These are phyloP conservation scores for Gastrolobium villosum DNA, from an alignment of 306 rosid genomes.

Conservation along the genomic window DNA sequence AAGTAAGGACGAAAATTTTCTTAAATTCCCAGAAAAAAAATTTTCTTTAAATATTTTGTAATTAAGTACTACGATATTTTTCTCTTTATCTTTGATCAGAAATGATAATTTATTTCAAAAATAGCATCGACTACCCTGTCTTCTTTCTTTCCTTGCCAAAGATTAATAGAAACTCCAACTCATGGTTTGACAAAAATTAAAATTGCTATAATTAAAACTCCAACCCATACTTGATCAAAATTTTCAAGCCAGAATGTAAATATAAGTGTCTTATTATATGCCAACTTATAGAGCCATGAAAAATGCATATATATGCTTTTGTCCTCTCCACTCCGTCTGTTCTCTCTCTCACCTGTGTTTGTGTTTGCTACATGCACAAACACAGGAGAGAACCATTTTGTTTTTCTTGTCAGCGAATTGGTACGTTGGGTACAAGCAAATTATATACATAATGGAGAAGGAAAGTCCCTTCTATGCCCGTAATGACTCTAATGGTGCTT, in stretches of 20 bases:
- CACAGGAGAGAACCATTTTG: neutral
- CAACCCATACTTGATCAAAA: constrained; percentile 20
- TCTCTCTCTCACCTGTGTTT: constrained; percentile 1
- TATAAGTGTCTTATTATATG: constrained; percentile 5
- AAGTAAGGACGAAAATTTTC: no score
- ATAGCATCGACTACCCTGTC: neutral
- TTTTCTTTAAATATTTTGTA: no score
- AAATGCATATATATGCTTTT: neutral
- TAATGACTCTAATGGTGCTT: neutral
- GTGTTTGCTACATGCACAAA: constrained; percentile 13
- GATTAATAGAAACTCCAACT: constrained; percentile 41
- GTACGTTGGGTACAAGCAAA: neutral
- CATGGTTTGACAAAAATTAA: neutral
- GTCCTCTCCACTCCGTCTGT: neutral
- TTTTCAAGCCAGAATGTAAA: constrained; percentile 5
- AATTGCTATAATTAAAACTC: neutral
- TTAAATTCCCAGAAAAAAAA: no score
- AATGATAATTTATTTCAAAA: neutral
- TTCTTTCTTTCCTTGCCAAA: neutral
- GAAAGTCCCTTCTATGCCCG: neutral
- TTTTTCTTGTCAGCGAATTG: neutral
- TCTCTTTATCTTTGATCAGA: no score
- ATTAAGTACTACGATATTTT: no score
- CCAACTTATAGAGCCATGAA: constrained; percentile 23
- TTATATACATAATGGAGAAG: neutral